Evolutionary conservation across 768 basidiomycete species (phyloP), one percentile per base, ranked within the genome.

Genomic region (Mycena galopus): DNA sequence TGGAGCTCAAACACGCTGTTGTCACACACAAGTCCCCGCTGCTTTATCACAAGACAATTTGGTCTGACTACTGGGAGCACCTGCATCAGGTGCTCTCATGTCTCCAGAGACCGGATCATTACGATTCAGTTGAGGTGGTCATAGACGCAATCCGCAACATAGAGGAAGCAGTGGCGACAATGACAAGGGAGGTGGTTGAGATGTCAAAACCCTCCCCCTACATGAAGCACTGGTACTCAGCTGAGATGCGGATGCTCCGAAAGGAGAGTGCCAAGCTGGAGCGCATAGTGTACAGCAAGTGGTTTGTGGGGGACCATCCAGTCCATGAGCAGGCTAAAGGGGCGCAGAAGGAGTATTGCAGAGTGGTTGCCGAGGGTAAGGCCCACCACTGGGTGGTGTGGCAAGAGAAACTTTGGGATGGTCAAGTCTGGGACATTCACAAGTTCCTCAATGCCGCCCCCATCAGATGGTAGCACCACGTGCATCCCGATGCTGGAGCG

Each of bases 221-320:
- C 64, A 29, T 70, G 3, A 83, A 83, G 39, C n/a, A 77, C 2
- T 85, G 83, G 85, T 86, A 80, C 82, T 77, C 66, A 11, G 60
- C 68, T 25, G 81, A 81, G 0, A 80, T 87, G 4, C 65, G 64
- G 0, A 60, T 72, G 0, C 29, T 75, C 33, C 75, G 76, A 4
- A 73, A 62, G 14, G 51, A 73, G 10, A 61, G 74, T 0, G 71
- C 78, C 1, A 71, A 74, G 42, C 50, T 81, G 14, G 68, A 76
- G 3, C 51, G 74, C 0, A 17, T 60, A 0, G 51, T 79, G 0
- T 71, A 69, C 16, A 57, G 35, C 0, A 60, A 67, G 55, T 65
- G 75, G 42, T 58, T 55, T 0, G 23, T 65, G 0, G 67, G 56
- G 0, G 65, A 78, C 0, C 81, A 84, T 75, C 80, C 77, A 0